These are phyloP conservation scores for Colletotrichum sp. DNA, from an alignment of 2,329 filamentous ascomycete genomes.

Conservation along the genomic window DNA sequence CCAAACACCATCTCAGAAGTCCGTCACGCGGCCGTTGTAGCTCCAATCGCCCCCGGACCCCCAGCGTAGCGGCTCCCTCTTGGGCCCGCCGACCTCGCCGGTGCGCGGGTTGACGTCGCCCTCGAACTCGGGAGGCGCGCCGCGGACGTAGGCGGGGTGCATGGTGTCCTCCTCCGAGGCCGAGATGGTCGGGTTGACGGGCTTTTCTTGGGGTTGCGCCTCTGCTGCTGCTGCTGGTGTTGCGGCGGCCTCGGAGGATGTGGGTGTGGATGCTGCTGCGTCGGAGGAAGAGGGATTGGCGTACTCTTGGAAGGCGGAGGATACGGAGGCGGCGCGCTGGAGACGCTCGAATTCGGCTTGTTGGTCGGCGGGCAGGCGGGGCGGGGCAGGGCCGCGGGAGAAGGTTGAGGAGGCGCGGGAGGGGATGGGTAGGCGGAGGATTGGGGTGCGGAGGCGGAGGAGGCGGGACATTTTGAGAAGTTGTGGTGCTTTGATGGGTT, in stretches of 20 bases:
- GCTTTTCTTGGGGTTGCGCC: not conserved
- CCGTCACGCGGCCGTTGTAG: constrained; percentile 93
- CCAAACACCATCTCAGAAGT: constrained; percentile 63
- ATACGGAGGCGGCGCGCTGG: constrained; percentile 65
- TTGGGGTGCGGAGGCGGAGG: constrained; percentile 22
- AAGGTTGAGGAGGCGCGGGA: constrained; percentile 42
- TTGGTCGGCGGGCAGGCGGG: constrained; percentile 84
- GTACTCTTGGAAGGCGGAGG: constrained; percentile 42
- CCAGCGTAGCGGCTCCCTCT: constrained; percentile 95
- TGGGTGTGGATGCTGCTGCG: not conserved
- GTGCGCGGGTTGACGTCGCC: constrained; percentile 93
- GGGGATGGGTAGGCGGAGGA: not conserved
- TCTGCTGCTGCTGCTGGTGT: constrained; percentile 24
- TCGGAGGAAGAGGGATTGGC: not conserved
- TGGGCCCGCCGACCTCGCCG: constrained; percentile 93
- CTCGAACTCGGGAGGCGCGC: constrained; percentile 88
- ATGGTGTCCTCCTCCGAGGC: constrained; percentile 49
- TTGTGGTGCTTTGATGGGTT: not conserved
- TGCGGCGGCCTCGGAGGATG: constrained; percentile 22
- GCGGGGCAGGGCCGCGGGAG: constrained; percentile 71
- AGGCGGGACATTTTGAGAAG: constrained; percentile 26
- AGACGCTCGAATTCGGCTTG: constrained; percentile 91
- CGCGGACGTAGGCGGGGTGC: constrained; percentile 73
- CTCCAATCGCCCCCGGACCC: constrained; percentile 81
- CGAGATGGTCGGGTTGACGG: constrained; percentile 24